Evolutionary conservation across 2,329 filamentous ascomycete species (phyloP).

Genomic region (Penicillium sp.): DNA sequence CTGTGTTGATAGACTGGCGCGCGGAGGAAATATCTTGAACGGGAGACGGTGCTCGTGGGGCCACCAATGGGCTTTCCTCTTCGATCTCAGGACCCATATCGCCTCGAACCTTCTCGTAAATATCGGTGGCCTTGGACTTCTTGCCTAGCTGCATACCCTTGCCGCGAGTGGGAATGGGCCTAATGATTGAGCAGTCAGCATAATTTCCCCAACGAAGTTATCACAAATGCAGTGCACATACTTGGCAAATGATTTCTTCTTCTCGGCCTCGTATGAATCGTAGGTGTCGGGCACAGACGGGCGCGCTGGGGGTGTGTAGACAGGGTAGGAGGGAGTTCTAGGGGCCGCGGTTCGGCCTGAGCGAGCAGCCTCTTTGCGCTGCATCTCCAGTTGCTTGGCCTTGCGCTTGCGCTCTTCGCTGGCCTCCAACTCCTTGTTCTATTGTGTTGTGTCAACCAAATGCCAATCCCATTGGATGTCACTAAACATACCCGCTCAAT

Average conservation of each 20-base stretch:
- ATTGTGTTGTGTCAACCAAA: constrained; percentile 27
- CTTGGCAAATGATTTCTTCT: constrained; percentile 89
- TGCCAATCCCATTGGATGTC: constrained; percentile 23
- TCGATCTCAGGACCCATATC: constrained; percentile 88
- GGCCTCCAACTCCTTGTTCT: constrained; percentile 98
- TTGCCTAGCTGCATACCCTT: constrained; percentile 99
- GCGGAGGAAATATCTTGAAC: constrained; percentile 56
- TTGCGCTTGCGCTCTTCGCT: constrained; percentile 98
- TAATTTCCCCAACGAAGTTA: background rate
- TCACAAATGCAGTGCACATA: constrained; percentile 44
- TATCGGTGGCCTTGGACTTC: constrained; percentile 96
- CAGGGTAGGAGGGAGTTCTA: constrained; percentile 80
- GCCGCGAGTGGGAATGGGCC: constrained; percentile 68
- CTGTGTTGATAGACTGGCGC: constrained; percentile 66
- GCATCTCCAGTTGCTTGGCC: constrained; percentile 97
- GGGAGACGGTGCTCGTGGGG: constrained; percentile 55
- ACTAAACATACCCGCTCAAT: constrained; percentile 71
- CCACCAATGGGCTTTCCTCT: constrained; percentile 69
- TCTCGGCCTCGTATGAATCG: constrained; percentile 94
- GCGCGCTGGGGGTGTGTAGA: constrained; percentile 79
- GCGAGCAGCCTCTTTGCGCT: constrained; percentile 92
- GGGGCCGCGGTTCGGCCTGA: constrained; percentile 67
- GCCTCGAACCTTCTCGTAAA: constrained; percentile 92
- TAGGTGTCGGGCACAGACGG: constrained; percentile 78
- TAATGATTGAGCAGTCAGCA: constrained; percentile 48